Evolutionary conservation across 2,329 filamentous ascomycete genomes (phyloP).

Genomic region (Penicillium janthinellum): DNA sequence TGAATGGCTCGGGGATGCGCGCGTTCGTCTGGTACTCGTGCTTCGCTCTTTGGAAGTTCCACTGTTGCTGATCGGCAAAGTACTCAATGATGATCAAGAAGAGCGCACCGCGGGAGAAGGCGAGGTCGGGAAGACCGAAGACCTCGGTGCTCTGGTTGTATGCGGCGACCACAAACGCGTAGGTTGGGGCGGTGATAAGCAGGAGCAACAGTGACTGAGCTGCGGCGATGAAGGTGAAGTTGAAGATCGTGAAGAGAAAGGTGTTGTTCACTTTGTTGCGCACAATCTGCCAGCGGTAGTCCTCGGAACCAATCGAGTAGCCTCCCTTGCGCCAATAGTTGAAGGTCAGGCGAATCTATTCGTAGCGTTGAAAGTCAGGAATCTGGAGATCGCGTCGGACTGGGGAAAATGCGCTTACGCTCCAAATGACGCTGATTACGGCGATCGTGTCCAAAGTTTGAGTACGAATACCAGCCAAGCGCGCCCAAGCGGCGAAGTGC

Average conservation of each 20-base stretch:
- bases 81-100: slow-evolving; percentile 67
- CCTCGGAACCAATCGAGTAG: slow-evolving; percentile 84
- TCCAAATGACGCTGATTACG: slow-evolving; percentile 74
- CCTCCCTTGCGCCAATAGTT: slow-evolving; percentile 98
- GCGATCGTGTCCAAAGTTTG: slow-evolving; percentile 72
- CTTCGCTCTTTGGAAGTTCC: slow-evolving; percentile 85
- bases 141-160: slow-evolving; percentile 59
- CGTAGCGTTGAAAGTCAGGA: slow-evolving; percentile 23
- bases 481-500: slow-evolving; percentile 83
- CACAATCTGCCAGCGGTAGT: slow-evolving; percentile 88
- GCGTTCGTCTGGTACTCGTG: slow-evolving; percentile 70
- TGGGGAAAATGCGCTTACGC: slow-evolving; percentile 55
- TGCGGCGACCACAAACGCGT: slow-evolving; percentile 74
- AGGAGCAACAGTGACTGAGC: slow-evolving; percentile 81
- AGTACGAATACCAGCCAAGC: slow-evolving; percentile 70
- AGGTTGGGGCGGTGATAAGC: slow-evolving; percentile 76
- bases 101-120: slow-evolving; percentile 59
- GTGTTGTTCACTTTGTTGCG: slow-evolving; percentile 67
- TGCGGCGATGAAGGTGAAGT: slow-evolving; percentile 85
- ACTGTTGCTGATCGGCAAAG: slow-evolving; percentile 90
- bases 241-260: slow-evolving; percentile 81
- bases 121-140: slow-evolving; percentile 61
- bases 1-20: slow-evolving; percentile 62
- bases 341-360: slow-evolving; percentile 76
- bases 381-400: neutral